Base-by-base conservation (phyloP, 495 filamentous ascomycete genomes). In the Aspergillus ostianus region DNA sequence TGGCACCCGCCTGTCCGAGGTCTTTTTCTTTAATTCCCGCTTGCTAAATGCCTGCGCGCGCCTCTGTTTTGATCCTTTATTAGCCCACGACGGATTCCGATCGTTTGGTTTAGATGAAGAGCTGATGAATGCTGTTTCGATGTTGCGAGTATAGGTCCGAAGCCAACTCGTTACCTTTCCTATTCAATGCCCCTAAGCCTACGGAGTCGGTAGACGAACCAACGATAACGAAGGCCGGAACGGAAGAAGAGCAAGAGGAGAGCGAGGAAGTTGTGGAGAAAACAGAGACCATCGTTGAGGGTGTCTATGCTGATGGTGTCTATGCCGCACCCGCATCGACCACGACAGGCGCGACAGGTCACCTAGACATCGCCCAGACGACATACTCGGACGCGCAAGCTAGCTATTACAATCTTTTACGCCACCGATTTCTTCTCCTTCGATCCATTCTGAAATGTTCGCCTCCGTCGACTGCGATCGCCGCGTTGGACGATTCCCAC, bases 161-260 rank as follows among this genome's bases (percentile, higher is more conserved):
- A 80, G 90, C 90, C 20, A 86, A 79, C 56, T 70, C 77, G 8
- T 81, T 93, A n/a, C 90, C 90, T 0, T 75, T 83, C 44, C 76
- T 92, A 3, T 80, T 90, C 19, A 77, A 80, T 17, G 86, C 85
- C 0, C 77, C 82, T 41, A 79, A 77, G 66, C 15, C 58, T 26
- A 44, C 57, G 52, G 54, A 64, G 45, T 10, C 63, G 36, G 18
- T 46, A 4, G 44, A 30, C 6, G 52, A 59, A 52, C 19, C 26
- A 13, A 36, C 51, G 44, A 10, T 21, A 7, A 55, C 49, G 51
- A 52, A 36, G 0, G 47, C 41, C 13, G 47, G 51, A 17, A 30
- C 19, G 6, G 30, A 58, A 18, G 50, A 60, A 51, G 23, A 20
- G 20, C 19, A 12, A 26, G 32, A 46, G 7, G 29, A 8, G 17